Evolutionary conservation across 495 filamentous ascomycete genomes (phyloP).

Genomic region (Hypoxylon rickii): DNA sequence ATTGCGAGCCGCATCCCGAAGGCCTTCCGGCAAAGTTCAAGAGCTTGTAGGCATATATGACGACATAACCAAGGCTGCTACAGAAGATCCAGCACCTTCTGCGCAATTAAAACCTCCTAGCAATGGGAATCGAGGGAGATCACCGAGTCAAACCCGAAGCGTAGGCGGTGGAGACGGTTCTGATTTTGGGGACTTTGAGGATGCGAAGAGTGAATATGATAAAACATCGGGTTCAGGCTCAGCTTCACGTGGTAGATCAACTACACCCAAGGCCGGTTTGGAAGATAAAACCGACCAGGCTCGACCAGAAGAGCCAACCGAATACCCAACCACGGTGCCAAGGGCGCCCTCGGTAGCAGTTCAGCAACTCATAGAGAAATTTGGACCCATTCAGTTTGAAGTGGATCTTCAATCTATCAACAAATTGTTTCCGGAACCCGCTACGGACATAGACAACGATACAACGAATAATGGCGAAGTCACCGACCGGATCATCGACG

Average conservation of each 20-base stretch:
- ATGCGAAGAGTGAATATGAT: slow-evolving; percentile 42
- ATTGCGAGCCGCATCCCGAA: slow-evolving; percentile 29
- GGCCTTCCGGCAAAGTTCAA: slow-evolving; percentile 49
- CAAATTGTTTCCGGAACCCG: slow-evolving; percentile 47
- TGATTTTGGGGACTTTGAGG: slow-evolving; percentile 61
- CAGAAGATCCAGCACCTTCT: slow-evolving; percentile 36
- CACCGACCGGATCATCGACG: slow-evolving; percentile 45
- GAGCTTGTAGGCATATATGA: slow-evolving; percentile 55
- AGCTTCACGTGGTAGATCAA: slow-evolving; percentile 7
- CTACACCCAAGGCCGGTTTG: slow-evolving; percentile 18
- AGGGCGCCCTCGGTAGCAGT: slow-evolving; percentile 3
- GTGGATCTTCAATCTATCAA: slow-evolving; percentile 48
- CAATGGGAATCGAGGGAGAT: slow-evolving; percentile 6
- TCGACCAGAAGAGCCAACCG: background rate
- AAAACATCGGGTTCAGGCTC: slow-evolving; percentile 20
- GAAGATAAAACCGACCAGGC: background rate
- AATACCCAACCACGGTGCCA: background rate
- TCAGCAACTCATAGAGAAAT: slow-evolving; percentile 32
- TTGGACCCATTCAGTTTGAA: slow-evolving; percentile 41
- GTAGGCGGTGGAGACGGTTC: slow-evolving; percentile 37
- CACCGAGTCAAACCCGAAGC: slow-evolving; percentile 12
- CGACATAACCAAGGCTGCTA: slow-evolving; percentile 44
- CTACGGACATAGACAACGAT: slow-evolving; percentile 1
- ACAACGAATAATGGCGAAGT: slow-evolving; percentile 22
- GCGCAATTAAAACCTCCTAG: slow-evolving; percentile 22